phyloP scores from a whole-genome alignment of 2,329 filamentous ascomycete species.

The Colletotrichum cuscutae region DNA sequence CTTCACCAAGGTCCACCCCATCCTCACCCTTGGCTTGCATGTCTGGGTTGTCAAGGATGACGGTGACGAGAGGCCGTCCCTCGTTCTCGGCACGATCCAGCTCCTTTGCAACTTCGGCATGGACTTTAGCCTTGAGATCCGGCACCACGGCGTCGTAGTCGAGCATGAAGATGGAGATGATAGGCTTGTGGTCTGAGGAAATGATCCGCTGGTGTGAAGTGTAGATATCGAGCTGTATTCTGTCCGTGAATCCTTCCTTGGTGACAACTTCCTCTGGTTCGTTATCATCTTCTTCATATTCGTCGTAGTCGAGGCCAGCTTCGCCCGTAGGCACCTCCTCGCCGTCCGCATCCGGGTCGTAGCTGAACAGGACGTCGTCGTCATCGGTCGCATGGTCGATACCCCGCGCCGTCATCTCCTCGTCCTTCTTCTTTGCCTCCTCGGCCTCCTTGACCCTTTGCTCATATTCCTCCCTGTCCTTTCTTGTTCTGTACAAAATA shows the following conservation, averaged over 20 bases:
- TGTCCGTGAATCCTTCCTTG: constrained; percentile 67
- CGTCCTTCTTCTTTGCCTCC: constrained; percentile 76
- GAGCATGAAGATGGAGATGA: constrained; percentile 84
- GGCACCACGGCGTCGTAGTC: constrained; percentile 89
- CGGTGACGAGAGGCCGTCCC: constrained; percentile 80
- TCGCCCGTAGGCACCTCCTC: constrained; percentile 50
- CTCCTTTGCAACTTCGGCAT: constrained; percentile 87
- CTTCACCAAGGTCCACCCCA: constrained; percentile 57
- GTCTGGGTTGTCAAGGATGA: constrained; percentile 78
- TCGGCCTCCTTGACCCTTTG: constrained; percentile 71
- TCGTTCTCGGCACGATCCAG: constrained; percentile 94
- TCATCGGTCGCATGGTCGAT: constrained; percentile 79
- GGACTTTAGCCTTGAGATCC: constrained; percentile 83
- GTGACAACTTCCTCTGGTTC: constrained; percentile 62
- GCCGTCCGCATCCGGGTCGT: constrained; percentile 84
- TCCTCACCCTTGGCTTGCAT: constrained; percentile 34
- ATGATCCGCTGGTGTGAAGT: constrained; percentile 88
- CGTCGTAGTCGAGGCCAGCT: constrained; percentile 68
- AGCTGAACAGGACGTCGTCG: constrained; percentile 88
- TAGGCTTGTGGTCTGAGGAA: constrained; percentile 95
- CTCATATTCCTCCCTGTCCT: constrained; percentile 75
- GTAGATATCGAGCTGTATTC: constrained; percentile 73
- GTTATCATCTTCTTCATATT: constrained; percentile 61
- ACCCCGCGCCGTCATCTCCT: constrained; percentile 85
- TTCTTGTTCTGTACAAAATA: constrained; percentile 84